Base-by-base conservation (phyloP, 805 yeast species). In the Teunomyces atbi region DNA sequence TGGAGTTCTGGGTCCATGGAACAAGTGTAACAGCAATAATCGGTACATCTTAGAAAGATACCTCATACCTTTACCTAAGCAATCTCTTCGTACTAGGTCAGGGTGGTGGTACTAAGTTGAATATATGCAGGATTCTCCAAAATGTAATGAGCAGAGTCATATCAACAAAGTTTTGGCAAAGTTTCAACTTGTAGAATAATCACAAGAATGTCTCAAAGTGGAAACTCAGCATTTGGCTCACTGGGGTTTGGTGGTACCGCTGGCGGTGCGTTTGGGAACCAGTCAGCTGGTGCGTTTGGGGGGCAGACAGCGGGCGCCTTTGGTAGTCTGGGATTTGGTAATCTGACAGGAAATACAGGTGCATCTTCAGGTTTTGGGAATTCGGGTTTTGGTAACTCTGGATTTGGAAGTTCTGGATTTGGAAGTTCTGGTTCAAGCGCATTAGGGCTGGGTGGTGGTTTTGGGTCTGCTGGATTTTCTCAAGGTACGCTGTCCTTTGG, bases 301-400 rank as follows among this genome's bases (percentile, higher is more conserved):
- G 41, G 45, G 6, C 19, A 45, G 11, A 30, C 57, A 6, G 47
- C 53, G n/a, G 33, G 33, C 18, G 33, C 33, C 16, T 55, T 56
- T 44, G 59, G 46, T 12, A 23, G 38, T 23, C n/a, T 38, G 19
- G 50, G 47, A 4, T 47, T 44, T 40, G 50, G 50, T 5, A 42
- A 12, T 32, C 37, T 20, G 44, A 13, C 28, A 15, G n/a, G 23
- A 19, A 21, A 13, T 41, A 15, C 27, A 6, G 28, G 27, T 6
- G 5, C 39, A 6, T 12, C 41, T 36, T 42, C 46, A 35, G 51
- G 55, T 15, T 44, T 42, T 41, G 44, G 44, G 18, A 39, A 15
- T 32, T 48, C 67, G 8, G 42, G 60, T 1, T 63, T 60, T 44
- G 69, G 66, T 10, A 42, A 59, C 11, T 32, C 56, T 30, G 46